phyloP scores from a whole-genome alignment of 2,329 filamentous ascomycete genomes.

The Emmonsia crescens region DNA sequence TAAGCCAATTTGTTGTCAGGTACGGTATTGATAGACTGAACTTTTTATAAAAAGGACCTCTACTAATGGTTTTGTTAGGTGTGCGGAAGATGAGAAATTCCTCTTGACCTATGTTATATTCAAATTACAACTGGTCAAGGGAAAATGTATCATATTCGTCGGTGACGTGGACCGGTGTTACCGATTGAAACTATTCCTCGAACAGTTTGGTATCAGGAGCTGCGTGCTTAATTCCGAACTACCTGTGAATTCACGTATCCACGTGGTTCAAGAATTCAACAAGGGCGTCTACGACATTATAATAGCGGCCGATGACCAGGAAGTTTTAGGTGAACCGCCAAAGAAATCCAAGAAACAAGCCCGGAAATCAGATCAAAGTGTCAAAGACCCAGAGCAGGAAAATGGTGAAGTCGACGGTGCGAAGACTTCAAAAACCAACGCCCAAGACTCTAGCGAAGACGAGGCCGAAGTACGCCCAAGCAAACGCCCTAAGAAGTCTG shows the following conservation, averaged over 20 bases:
- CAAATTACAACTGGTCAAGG: conserved; percentile 86
- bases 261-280: conserved; percentile 97
- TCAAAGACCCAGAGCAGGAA: conserved; percentile 14
- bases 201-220: conserved; percentile 91
- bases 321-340: conserved; percentile 53
- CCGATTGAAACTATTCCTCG: conserved; percentile 83
- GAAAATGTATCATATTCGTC: conserved; percentile 79
- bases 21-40: conserved; percentile 28
- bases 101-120: conserved; percentile 87
- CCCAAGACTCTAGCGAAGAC: conserved; percentile 28
- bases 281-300: conserved; percentile 95
- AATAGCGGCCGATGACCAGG: conserved; percentile 87
- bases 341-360: conserved; percentile 20
- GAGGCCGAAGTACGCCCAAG: conserved; percentile 30
- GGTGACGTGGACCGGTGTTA: conserved; percentile 84
- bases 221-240: conserved; percentile 91
- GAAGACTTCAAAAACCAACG: background rate
- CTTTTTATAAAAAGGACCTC: background rate
- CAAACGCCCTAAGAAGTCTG: conserved; percentile 54
- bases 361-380: conserved; percentile 16
- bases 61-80: conserved; percentile 37
- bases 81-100: conserved; percentile 96
- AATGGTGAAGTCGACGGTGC: conserved; percentile 20
- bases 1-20: conserved; percentile 82
- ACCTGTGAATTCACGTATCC: conserved; percentile 82